phyloP scores from a whole-genome alignment of 2,329 filamentous ascomycete genomes.

The Colletotrichum falcatum region DNA sequence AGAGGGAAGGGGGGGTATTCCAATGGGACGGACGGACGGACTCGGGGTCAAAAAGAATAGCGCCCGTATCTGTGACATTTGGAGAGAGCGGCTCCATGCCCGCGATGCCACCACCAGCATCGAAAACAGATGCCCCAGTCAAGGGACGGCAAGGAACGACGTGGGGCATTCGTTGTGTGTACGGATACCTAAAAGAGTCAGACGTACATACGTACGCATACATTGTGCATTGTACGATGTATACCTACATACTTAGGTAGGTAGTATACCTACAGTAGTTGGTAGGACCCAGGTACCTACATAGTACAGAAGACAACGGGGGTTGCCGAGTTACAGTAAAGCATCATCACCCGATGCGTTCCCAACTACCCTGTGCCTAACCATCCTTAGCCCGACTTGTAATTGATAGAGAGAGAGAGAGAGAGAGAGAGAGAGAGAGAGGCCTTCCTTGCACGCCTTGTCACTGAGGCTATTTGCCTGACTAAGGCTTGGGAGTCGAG shows the following conservation, averaged over 20 bases:
- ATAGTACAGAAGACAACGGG: not conserved
- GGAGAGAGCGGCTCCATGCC: slow-evolving; percentile 1
- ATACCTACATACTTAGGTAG: too few relatives aligned
- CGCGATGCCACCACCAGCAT: slow-evolving; percentile 9
- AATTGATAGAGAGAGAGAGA: slow-evolving; percentile 1
- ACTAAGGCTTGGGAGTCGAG: slow-evolving; percentile 14
- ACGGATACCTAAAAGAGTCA: slow-evolving; percentile 2
- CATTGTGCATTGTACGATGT: not conserved
- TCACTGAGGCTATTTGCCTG: not conserved
- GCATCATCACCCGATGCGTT: not conserved
- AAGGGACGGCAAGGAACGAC: slow-evolving; percentile 30
- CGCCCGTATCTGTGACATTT: slow-evolving; percentile 22
- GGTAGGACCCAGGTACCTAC: too few relatives aligned
- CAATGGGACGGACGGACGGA: slow-evolving; percentile 13
- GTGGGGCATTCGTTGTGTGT: not conserved
- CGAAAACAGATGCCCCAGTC: slow-evolving; percentile 26
- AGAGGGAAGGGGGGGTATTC: not conserved
- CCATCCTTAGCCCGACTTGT: not conserved
- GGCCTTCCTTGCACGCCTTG: not conserved
- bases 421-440: slow-evolving; percentile 5
- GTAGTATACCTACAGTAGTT: too few relatives aligned
- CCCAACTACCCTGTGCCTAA: too few relatives aligned
- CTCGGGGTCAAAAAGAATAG: slow-evolving; percentile 2
- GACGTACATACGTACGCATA: not conserved
- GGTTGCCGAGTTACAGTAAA: not conserved